Percentiles rank a stretch among this genome's conserved stretches.
Conservation (phyloP, 164 flowering plant species). For the Tetrastigma voinierianum region DNA sequence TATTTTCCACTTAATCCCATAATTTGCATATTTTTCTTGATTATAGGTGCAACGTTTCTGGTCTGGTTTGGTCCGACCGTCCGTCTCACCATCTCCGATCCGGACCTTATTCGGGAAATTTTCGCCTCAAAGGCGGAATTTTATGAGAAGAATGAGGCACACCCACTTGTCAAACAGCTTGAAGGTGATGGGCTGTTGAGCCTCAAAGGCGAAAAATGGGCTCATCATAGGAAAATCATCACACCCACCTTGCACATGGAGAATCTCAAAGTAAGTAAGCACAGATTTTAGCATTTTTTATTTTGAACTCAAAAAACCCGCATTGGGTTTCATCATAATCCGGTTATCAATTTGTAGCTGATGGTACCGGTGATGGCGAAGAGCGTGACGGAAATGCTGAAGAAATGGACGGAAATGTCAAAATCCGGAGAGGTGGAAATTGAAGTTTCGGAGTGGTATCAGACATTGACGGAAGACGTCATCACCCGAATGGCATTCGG, state of each 20-base stretch:
- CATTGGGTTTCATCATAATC: no score
- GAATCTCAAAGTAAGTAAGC: slow-evolving; percentile 75
- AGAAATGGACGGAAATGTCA: slow-evolving; percentile 49
- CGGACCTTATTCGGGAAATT: slow-evolving; percentile 83
- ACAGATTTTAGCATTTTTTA: neutral
- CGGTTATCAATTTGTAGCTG: slow-evolving; percentile 29
- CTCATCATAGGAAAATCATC: slow-evolving; percentile 89
- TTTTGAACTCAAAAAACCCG: no score
- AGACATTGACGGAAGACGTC: slow-evolving; percentile 66
- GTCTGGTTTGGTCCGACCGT: slow-evolving; percentile 96
- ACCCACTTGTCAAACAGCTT: slow-evolving; percentile 80
- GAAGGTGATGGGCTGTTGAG: slow-evolving; percentile 95
- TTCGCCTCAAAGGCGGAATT: slow-evolving; percentile 71
- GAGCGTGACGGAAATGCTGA: slow-evolving; percentile 68
- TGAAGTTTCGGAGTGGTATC: slow-evolving; percentile 79
- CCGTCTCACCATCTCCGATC: slow-evolving; percentile 84
- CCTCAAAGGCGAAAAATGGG: slow-evolving; percentile 98
- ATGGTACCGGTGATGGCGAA: slow-evolving; percentile 75
- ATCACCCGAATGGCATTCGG: slow-evolving; percentile 80
- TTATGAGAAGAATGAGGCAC: slow-evolving; percentile 86
- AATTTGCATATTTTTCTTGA: neutral
- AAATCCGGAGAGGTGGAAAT: slow-evolving; percentile 65
- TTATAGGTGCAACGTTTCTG: slow-evolving; percentile 82
- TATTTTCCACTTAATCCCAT: neutral
- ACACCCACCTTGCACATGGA: slow-evolving; percentile 90